phyloP scores from a whole-genome alignment of 306 rosid species.

The Quercus parvula region DNA sequence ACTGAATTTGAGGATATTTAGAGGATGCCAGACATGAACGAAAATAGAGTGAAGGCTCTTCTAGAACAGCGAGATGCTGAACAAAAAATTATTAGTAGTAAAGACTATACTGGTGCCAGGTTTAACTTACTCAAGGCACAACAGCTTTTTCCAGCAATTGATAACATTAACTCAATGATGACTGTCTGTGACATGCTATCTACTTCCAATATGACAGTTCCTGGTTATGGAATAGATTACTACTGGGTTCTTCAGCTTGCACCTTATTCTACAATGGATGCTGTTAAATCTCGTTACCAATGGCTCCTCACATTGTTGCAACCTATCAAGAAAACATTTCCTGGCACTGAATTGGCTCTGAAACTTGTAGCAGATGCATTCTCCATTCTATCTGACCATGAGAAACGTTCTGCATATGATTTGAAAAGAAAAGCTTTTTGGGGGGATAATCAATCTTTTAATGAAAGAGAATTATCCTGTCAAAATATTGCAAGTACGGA shows the following conservation, averaged over 20 bases:
- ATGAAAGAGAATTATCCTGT: not conserved
- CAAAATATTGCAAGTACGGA: not conserved
- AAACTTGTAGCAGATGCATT: conserved; percentile 13
- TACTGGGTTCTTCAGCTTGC: conserved; percentile 22
- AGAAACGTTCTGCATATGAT: conserved; percentile 6
- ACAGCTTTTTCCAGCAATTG: not conserved
- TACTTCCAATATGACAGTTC: conserved; percentile 2
- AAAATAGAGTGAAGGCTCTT: conserved; percentile 7
- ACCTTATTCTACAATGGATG: not conserved
- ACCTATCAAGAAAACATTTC: conserved; percentile 1
- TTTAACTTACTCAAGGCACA: not conserved
- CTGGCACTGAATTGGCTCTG: conserved; percentile 16
- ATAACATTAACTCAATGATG: conserved; percentile 14
- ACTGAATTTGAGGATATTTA: not conserved
- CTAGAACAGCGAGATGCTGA: conserved; percentile 13
- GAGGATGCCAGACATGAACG: not conserved
- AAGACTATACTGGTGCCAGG: conserved; percentile 9
- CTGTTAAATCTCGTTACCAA: not conserved
- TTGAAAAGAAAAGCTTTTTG: not conserved
- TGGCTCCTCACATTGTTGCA: not conserved
- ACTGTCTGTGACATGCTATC: conserved; percentile 17
- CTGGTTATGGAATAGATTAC: conserved; percentile 19
- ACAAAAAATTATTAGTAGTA: not conserved
- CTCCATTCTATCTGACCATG: conserved; percentile 1
- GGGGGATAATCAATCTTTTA: not conserved